These are phyloP conservation scores for Carex myosuroides DNA, from an alignment of 176 grass and related monocot genomes.

Conservation along the genomic window DNA sequence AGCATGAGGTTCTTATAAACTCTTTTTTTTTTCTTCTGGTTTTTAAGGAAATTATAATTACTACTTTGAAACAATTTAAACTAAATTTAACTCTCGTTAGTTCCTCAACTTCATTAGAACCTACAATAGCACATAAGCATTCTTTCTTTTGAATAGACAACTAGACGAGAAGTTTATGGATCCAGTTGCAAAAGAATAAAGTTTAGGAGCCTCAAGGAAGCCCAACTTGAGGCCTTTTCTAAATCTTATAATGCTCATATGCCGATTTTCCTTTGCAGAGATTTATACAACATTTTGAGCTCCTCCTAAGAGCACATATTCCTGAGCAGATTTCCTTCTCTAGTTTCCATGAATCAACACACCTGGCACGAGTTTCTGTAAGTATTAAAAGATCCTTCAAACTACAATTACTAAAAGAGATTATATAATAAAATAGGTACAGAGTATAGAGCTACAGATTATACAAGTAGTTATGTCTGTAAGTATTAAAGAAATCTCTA, in stretches of 20 bases:
- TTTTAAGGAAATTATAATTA: neutral
- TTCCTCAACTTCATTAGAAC: neutral
- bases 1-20: conserved; percentile 58
- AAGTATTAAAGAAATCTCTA: neutral
- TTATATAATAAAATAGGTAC: neutral
- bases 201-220: neutral
- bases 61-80: neutral
- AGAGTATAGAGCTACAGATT: neutral
- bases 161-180: neutral
- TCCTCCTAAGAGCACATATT: conserved; percentile 72
- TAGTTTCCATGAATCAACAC: conserved; percentile 68
- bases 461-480: neutral
- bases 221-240: neutral
- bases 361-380: conserved; percentile 50
- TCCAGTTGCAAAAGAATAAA: neutral
- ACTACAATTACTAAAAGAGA: neutral
- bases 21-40: neutral
- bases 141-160: neutral
- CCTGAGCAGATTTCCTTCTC: conserved; percentile 72
- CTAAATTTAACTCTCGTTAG: neutral
- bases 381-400: conserved; percentile 24
- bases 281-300: conserved; percentile 95
- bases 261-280: conserved; percentile 44
- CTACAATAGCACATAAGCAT: neutral
- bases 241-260: neutral